Evolutionary conservation across 2,329 filamentous ascomycete species (phyloP).

Genomic region (Aspergillus intermedius): DNA sequence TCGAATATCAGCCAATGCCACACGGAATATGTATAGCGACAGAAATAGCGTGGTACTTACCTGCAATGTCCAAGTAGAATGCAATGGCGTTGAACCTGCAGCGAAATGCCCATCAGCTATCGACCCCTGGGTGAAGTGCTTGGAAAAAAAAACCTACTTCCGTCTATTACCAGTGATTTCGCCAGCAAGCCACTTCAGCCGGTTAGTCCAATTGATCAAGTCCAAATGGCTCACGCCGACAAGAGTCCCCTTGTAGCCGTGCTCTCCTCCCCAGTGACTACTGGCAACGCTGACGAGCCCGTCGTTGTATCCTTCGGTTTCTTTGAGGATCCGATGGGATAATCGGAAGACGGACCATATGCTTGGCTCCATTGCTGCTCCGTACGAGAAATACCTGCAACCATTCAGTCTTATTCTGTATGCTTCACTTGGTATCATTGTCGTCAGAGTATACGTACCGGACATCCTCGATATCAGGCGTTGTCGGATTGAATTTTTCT

Average conservation of each 20-base stretch:
- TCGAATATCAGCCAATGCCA: slow-evolving; percentile 3
- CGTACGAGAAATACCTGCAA: slow-evolving; percentile 56
- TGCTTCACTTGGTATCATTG: neutral
- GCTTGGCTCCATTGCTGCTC: slow-evolving; percentile 51
- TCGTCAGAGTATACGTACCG: slow-evolving; percentile 27
- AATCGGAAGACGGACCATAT: slow-evolving; percentile 53
- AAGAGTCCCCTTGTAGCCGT: slow-evolving; percentile 54
- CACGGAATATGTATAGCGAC: neutral
- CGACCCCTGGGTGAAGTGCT: neutral
- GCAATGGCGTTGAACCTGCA: slow-evolving; percentile 57
- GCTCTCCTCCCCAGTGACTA: slow-evolving; percentile 51
- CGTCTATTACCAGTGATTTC: slow-evolving; percentile 50
- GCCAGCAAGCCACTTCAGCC: slow-evolving; percentile 53
- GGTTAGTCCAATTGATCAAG: slow-evolving; percentile 61
- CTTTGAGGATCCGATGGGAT: slow-evolving; percentile 49
- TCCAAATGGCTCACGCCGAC: slow-evolving; percentile 59
- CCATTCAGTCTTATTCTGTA: slow-evolving; percentile 5
- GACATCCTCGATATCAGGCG: slow-evolving; percentile 49
- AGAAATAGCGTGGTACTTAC: slow-evolving; percentile 30
- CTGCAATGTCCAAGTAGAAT: slow-evolving; percentile 61
- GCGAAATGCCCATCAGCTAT: neutral
- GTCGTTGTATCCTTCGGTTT: slow-evolving; percentile 55
- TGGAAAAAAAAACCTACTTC: slow-evolving; percentile 35
- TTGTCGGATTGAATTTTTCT: slow-evolving; percentile 53
- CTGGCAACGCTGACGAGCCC: slow-evolving; percentile 56